Base-by-base conservation (phyloP, 345 rosid genomes). In the Balakata baccata region DNA sequence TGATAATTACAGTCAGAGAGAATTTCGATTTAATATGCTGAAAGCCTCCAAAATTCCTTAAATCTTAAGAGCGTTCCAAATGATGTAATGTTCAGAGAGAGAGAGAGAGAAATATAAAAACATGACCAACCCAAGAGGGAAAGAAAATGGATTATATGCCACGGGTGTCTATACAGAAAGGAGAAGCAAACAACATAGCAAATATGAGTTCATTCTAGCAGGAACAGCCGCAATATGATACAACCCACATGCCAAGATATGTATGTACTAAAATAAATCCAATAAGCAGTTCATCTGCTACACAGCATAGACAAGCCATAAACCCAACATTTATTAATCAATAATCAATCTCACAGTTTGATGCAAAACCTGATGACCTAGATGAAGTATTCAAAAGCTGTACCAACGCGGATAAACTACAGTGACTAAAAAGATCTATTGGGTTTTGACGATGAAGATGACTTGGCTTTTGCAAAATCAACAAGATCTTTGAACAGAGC, bases 401-500 rank as follows among this genome's bases (percentile, higher is more conserved):
- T 78, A 84, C 80, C 86, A 74, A 69, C 56, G 69, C 51, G 23
- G 74, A 70, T 68, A 60, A 70, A 72, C 70, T 77, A 22, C 14
- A 76, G 69, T 38, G 70, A 72, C 78, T 66, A 92, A 70, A 85
- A 87, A 39, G 97, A 89, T 69, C 88, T 87, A 75, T 82, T 86
- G 73, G 93, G 85, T 73, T 90, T 95, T 75, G 93, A 78, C 1
- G 95, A 53, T 47, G 97, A 79, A 0, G 97, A 87, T 11, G 97
- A 81, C 86, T 92, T 95, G 81, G 94, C 82, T 85, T 85, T 95
- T 0, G 97, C 92, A 78, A 92, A 90, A 77, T 92, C 99, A 50
- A 92, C 82, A 62, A 95, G 85, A 81, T 92, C 99, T 81, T 91
- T 88, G 86, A 95, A 92, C 69, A 95, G 92, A 56, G 82, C 90